A percentile compares a stretch with the other conserved stretches of the same genome.
These are phyloP conservation scores for Dactylellina cionopaga DNA, from an alignment of 2,329 filamentous ascomycete genomes.

Conservation along the genomic window DNA sequence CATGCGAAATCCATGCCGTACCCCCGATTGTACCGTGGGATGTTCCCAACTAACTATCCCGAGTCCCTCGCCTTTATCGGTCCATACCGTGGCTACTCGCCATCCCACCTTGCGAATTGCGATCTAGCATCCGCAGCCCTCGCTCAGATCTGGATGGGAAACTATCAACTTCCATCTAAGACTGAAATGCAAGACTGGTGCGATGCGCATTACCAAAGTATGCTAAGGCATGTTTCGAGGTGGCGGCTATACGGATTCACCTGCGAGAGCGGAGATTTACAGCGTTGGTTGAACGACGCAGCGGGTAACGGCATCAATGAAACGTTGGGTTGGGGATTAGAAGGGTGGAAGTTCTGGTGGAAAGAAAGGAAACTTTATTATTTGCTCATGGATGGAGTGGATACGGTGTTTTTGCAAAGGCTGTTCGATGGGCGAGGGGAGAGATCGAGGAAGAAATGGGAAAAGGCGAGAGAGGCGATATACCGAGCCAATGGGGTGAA, in stretches of 20 bases:
- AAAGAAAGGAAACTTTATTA: conserved; percentile 58
- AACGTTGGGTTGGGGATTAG: conserved; percentile 58
- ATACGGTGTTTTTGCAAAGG: conserved; percentile 59
- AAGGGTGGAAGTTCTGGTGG: conserved; percentile 60
- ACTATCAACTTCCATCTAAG: conserved; percentile 54
- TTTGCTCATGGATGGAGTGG: conserved; percentile 59
- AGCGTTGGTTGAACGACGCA: conserved; percentile 58
- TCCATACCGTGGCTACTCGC: conserved; percentile 36
- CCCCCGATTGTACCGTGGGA: conserved; percentile 58
- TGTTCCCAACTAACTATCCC: conserved; percentile 58
- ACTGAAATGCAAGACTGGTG: conserved; percentile 57
- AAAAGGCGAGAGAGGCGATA: conserved; percentile 57
- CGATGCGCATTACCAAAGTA: conserved; percentile 17
- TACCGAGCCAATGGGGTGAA: conserved; percentile 3
- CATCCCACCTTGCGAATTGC: conserved; percentile 56
- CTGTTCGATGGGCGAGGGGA: conserved; percentile 60
- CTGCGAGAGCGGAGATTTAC: conserved; percentile 35
- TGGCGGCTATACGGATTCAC: conserved; percentile 18
- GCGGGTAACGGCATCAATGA: conserved; percentile 58
- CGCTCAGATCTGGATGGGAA: conserved; percentile 59
- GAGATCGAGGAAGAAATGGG: conserved; percentile 58
- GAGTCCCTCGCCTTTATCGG: conserved; percentile 59
- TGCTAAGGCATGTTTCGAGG: background rate
- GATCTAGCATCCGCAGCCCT: conserved; percentile 58
- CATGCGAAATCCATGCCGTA: conserved; percentile 48